Evolutionary conservation across 345 rosid species (phyloP), one percentile per base, ranked within the genome.

Genomic region (Murraya paniculata): DNA sequence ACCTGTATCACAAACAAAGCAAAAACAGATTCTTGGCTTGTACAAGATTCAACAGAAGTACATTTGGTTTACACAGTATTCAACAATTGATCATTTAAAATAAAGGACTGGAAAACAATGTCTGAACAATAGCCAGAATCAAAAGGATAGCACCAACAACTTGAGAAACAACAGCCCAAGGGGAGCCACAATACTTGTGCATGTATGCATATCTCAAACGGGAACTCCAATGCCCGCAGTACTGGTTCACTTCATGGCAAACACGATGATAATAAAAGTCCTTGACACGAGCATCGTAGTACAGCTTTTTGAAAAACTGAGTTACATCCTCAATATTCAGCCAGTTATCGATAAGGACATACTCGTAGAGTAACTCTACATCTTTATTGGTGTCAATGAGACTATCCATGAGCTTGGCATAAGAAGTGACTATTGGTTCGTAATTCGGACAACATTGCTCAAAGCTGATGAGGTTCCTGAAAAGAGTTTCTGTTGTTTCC

Each of bases 401-500:
- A 64, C 48, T 14, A 45, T 79, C 81, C 76, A 84, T 24, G 39
- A 78, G 57, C 27, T 53, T 72, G 35, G 82, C 84, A 21, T 81
- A 84, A 11, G 81, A 78, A 16, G 84, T 78, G 64, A 84, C 39
- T 28, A 48, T 48, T 4, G 78, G 76, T 4, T 6, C 25, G 41
- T 66, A 81, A 22, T 68, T 4, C 0, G 75, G 74, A 27, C 6
- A 55, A 59, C 85, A 78, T 48, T 82, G 77, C 73, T 82, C 85
- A 14, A 58, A 82, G 72, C 79, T 76, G 71, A 82, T 82, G 48
- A 82, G 68, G 62, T 82, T 82, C 45, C 74, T 60, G 25, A 79
- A 79, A 62, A 75, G 35, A 25, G 79, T 13, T 66, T 79, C 82
- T 57, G 79, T 74, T 0, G 38, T 56, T 25, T 75, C 82, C 33